These are phyloP conservation scores for Psilocybe tampanensis DNA, from an alignment of 768 basidiomycete species.

Conservation along the genomic window DNA sequence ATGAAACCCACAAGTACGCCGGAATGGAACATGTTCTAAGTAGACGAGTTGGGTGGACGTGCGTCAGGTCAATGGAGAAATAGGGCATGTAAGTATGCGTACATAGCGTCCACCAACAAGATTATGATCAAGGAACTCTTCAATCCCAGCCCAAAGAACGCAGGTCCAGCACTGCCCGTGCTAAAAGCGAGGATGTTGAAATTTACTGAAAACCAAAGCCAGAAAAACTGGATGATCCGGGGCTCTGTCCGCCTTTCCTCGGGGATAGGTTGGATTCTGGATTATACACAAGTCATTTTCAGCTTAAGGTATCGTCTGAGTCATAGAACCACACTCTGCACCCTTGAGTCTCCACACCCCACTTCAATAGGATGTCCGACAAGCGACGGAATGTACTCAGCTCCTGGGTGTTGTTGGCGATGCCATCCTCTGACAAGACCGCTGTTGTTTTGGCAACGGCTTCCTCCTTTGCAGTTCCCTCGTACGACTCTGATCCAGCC, in stretches of 20 bases:
- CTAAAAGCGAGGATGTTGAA: constrained; percentile 68
- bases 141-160: constrained; percentile 55
- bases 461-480: not conserved
- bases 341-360: constrained; percentile 23
- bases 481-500: not conserved
- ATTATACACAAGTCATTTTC: not conserved
- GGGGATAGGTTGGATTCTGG: constrained; percentile 56
- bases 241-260: constrained; percentile 53
- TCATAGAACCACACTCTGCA: not conserved
- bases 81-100: constrained; percentile 19
- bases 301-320: not conserved
- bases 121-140: constrained; percentile 55
- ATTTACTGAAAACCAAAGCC: constrained; percentile 73
- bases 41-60: too few species aligned
- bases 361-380: constrained; percentile 12
- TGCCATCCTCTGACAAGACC: not conserved
- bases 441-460: not conserved
- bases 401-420: not conserved
- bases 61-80: too few species aligned
- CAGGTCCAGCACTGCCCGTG: constrained; percentile 61
- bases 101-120: constrained; percentile 42
- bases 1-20: constrained; percentile 59
- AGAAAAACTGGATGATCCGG: constrained; percentile 67
- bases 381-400: constrained; percentile 12
- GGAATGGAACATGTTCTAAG: constrained; percentile 49